Percentiles rank a stretch among this genome's conserved stretches.
phyloP scores from a whole-genome alignment of 106 monocot genomes.

The Allium fistulosum region DNA sequence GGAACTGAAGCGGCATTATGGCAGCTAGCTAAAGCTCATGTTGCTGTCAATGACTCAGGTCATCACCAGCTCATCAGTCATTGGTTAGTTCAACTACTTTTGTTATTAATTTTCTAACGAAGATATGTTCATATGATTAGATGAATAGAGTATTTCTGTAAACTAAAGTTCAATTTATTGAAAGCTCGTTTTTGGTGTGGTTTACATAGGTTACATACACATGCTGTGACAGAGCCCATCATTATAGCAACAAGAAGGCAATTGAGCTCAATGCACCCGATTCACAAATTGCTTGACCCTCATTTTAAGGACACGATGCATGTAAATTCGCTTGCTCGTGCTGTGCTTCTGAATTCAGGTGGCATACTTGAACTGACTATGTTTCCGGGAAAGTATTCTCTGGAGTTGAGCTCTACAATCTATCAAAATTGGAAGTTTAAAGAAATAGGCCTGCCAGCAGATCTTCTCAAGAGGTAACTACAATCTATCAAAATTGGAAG shows the following conservation, averaged over 20 bases:
- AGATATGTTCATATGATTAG: no score
- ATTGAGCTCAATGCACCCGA: slow-evolving; percentile 63
- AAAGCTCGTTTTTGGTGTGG: not conserved
- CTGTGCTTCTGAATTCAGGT: slow-evolving; percentile 49
- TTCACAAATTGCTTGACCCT: slow-evolving; percentile 63
- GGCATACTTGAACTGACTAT: slow-evolving; percentile 73
- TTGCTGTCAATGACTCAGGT: slow-evolving; percentile 61
- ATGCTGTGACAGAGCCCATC: slow-evolving; percentile 67
- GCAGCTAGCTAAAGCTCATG: slow-evolving; percentile 62
- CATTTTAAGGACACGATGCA: slow-evolving; percentile 81
- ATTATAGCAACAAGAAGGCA: slow-evolving; percentile 65
- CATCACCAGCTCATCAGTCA: slow-evolving; percentile 69
- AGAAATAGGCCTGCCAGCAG: slow-evolving; percentile 62
- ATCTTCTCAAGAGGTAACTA: slow-evolving; percentile 64
- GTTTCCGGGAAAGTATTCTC: slow-evolving; percentile 45
- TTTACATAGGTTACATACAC: slow-evolving; percentile 49
- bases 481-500: no score
- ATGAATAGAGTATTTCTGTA: no score
- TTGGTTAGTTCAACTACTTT: slow-evolving; percentile 26
- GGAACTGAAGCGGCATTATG: slow-evolving; percentile 37
- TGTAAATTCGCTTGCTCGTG: slow-evolving; percentile 58
- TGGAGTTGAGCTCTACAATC: slow-evolving; percentile 54
- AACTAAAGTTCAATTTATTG: no score
- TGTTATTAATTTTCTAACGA: not conserved
- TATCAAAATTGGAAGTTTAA: slow-evolving; percentile 54